A percentile compares a stretch with the other conserved stretches of the same genome.
Evolutionary conservation across 1,284 basidiomycete species (phyloP).

Genomic region (Ganoderma lucidum): DNA sequence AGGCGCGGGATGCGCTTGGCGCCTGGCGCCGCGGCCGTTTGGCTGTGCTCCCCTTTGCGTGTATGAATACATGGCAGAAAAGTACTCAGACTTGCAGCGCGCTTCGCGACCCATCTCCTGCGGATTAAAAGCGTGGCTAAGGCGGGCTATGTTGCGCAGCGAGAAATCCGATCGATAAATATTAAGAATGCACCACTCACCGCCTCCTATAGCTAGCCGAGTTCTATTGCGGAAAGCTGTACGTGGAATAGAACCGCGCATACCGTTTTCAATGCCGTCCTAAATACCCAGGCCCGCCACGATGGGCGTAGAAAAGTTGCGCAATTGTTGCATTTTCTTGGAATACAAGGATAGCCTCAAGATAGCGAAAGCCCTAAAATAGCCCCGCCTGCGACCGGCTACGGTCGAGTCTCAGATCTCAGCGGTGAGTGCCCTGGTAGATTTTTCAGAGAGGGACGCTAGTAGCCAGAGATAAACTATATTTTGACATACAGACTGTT

Average conservation of each 20-base stretch:
- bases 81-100: background rate
- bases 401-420: background rate
- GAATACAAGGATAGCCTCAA: too few relatives aligned
- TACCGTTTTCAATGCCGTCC: background rate
- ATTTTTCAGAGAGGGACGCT: too few relatives aligned
- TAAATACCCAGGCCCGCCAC: background rate
- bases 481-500: too few relatives aligned
- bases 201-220: background rate
- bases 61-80: background rate
- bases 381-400: background rate
- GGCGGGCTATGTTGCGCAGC: background rate
- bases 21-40: background rate
- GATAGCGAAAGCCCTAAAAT: background rate
- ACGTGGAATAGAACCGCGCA: background rate
- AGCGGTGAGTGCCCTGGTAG: background rate
- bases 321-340: background rate
- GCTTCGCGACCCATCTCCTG: background rate
- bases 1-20: background rate
- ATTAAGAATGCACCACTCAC: background rate
- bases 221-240: slow-evolving; percentile 6
- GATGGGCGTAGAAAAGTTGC: background rate
- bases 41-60: background rate
- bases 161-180: background rate
- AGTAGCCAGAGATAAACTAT: too few relatives aligned
- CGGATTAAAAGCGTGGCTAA: background rate